Evolutionary conservation across 495 filamentous ascomycete species (phyloP).

Genomic region (Podospora tetraspora): DNA sequence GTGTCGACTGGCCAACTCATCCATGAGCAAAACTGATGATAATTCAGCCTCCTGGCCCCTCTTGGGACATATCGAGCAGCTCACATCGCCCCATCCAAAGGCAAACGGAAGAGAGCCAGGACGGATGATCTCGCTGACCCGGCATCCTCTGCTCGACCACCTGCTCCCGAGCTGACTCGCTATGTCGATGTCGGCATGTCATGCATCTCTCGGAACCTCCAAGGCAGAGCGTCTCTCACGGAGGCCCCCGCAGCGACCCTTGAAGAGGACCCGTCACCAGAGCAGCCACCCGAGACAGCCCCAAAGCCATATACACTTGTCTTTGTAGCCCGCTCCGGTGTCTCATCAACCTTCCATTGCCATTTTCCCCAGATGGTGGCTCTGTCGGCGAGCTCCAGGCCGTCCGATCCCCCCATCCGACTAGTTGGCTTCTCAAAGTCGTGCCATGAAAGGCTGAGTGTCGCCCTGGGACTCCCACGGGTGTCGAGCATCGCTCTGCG

Average conservation of each 20-base stretch:
- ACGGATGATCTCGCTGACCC: slow-evolving; percentile 12
- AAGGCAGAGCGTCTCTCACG: slow-evolving; percentile 30
- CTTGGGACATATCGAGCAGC: slow-evolving; percentile 49
- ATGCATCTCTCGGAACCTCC: slow-evolving; percentile 50
- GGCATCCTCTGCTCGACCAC: slow-evolving; percentile 18
- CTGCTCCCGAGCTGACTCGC: slow-evolving; percentile 44
- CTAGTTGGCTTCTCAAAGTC: slow-evolving; percentile 52
- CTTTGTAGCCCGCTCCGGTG: slow-evolving; percentile 49
- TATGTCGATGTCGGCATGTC: slow-evolving; percentile 57
- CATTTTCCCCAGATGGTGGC: slow-evolving; percentile 57
- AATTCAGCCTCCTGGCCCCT: slow-evolving; percentile 49
- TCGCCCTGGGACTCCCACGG: slow-evolving; percentile 50
- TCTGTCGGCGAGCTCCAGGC: slow-evolving; percentile 43
- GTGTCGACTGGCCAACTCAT: slow-evolving; percentile 17
- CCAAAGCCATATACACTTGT: slow-evolving; percentile 30
- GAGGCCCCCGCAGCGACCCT: slow-evolving; percentile 1
- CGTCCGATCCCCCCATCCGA: slow-evolving; percentile 36
- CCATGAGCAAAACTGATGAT: background rate
- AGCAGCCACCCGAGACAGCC: background rate
- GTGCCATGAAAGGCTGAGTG: slow-evolving; percentile 46
- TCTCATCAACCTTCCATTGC: slow-evolving; percentile 46
- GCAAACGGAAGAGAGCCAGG: slow-evolving; percentile 39
- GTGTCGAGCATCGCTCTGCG: slow-evolving; percentile 54
- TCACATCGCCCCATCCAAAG: slow-evolving; percentile 47
- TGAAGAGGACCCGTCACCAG: background rate